Base-by-base conservation (phyloP, 208 protist genomes). In the Crithidia sp. region DNA sequence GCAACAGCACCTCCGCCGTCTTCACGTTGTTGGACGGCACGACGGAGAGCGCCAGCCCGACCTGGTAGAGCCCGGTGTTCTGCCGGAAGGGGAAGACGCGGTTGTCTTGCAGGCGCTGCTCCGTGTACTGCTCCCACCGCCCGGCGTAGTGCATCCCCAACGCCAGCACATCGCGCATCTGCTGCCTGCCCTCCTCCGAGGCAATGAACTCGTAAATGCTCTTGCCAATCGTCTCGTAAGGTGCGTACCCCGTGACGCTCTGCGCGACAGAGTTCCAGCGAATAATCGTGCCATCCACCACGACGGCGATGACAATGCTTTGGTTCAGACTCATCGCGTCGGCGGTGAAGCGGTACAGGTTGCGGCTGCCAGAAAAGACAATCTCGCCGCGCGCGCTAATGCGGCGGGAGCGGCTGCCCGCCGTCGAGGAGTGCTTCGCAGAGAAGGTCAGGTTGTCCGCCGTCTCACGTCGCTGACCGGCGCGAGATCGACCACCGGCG, bases 221-320 rank as follows among this genome's bases (percentile, higher is more conserved):
- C 62, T 93, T 87, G 28, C 92, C 92, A 16, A 96, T 76, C 5
- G 85, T 84, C 65, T 94, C 76, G 19, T 82, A 85, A 4, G 81
- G 76, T 0, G 72, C 68, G 70, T 84, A 93, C 37, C 90, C 90
- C 12, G 87, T 94, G 16, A 87, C 82, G 10, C 70, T 73, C 58
- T 89, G 79, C 13, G 85, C 88, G 17, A 75, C 75, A 37, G 63
- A 55, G 79, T 94, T 96, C 90, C 92, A 96, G 7, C 89, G 92
- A 58, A 95, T 92, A 57, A 96, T 89, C n/a, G 88, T 93, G 67
- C 92, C 92, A 68, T 96, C 90, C 37, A 80, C 79, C 12, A 96
- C 79, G 41, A 95, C 84, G 47, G 81, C 84, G 56, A 96, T 90
- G 14, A 93, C 54, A 49, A 95, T 87, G 40, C 40, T 89, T 57